Evolutionary conservation across 441 rosid genomes (phyloP), one percentile per base, ranked within the genome.

Genomic region (Mallotus repandus): DNA sequence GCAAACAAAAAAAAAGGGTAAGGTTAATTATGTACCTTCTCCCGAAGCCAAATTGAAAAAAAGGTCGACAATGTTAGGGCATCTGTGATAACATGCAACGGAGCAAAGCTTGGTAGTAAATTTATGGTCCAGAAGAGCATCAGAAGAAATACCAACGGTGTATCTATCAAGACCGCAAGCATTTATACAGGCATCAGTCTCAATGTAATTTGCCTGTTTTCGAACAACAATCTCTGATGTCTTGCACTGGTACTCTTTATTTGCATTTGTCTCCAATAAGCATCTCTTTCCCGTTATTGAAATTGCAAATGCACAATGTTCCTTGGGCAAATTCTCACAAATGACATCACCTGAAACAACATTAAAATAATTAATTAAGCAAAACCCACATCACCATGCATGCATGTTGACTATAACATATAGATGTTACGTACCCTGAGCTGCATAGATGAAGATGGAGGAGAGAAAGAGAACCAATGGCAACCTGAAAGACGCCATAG

Each of bases 41-140:
- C 97, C 98, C 58, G 94, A 92, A 32, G 97, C 99, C 74, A 96
- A 78, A 55, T 96, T 91, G 87, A 85, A 91, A 87, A 87, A 93
- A 43, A 93, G 99, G 73, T 96, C 97, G 43, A 93, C 83, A 69
- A 96, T 96, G 86, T 93, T 96, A 77, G 96, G 94, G 82, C 99
- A 96, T 54, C 74, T 83, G 18, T 81, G 79, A 81, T 87, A 87
- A n/a, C 99, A 96, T 60, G 81, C 80, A 0, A 89, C 79, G 9
- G 98, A 87, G 83, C 99, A 96, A 64, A 96, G 97, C 82, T 90
- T 93, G 76, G 87, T 32, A 19, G 97, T 83, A 77, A 96, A 91
- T 9, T 87, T 88, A 16, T 89, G 81, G 38, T 96, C 98, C 49
- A 93, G 89, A 74, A 96, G 87, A 3, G 94, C 38, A 70, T 96